A percentile compares a stretch with the other conserved stretches of the same genome.
These are phyloP conservation scores for Globisporangium nunn DNA, from an alignment of 352 stramenopile genomes.

Conservation along the genomic window DNA sequence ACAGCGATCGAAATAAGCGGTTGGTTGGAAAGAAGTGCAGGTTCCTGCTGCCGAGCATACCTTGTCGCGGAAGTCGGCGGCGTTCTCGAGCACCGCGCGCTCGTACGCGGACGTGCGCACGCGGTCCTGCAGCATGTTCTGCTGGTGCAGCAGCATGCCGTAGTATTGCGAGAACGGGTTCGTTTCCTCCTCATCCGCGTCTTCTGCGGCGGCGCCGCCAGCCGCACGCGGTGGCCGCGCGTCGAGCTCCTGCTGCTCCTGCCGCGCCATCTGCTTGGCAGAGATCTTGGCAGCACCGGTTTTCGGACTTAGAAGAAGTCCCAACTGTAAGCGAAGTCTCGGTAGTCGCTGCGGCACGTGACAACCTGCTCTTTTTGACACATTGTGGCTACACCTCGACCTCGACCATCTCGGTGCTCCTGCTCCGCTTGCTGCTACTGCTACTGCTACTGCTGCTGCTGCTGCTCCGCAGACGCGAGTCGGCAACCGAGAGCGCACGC, in stretches of 20 bases:
- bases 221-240: background rate
- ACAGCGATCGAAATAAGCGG: background rate
- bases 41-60: background rate
- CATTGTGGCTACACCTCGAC: background rate
- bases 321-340: too few relatives aligned
- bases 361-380: background rate
- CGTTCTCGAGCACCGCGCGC: conserved; percentile 95
- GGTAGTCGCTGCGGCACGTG: too few relatives aligned
- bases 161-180: conserved; percentile 95
- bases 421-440: background rate
- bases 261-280: background rate
- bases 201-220: background rate
- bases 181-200: conserved; percentile 40
- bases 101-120: conserved; percentile 98
- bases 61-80: conserved; percentile 94
- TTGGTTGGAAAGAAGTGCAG: background rate
- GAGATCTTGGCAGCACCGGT: background rate
- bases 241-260: background rate
- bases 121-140: conserved; percentile 99
- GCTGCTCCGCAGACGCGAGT: background rate
- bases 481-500: background rate
- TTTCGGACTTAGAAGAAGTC: background rate
- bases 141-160: conserved; percentile 96
- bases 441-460: background rate
- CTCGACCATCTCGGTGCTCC: background rate